Conservation (phyloP, 2,329 filamentous ascomycete genomes). For the Exophiala phaeomuriformis region DNA sequence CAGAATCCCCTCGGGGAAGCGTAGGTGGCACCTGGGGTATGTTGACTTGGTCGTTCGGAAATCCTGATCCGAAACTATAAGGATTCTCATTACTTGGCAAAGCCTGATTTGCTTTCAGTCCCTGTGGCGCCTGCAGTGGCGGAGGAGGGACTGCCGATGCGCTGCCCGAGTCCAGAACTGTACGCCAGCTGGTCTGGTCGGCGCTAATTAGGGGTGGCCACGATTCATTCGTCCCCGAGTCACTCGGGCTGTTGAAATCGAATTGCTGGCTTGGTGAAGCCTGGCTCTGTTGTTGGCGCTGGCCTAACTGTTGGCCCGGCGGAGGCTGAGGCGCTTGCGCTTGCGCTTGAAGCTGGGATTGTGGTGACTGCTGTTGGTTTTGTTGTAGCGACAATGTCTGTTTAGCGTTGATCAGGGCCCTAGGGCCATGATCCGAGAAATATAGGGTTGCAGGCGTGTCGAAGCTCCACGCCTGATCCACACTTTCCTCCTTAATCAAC, state of each 20-base stretch:
- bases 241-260: constrained; percentile 23
- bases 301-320: background rate
- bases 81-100: constrained; percentile 12
- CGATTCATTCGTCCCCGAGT: constrained; percentile 22
- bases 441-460: constrained; percentile 22
- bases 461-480: constrained; percentile 21
- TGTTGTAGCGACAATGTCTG: constrained; percentile 2
- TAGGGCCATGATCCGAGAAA: constrained; percentile 1
- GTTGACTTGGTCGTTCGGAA: constrained; percentile 21
- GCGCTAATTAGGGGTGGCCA: constrained; percentile 22
- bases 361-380: background rate
- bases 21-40: constrained; percentile 17
- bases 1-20: constrained; percentile 26
- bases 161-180: constrained; percentile 4
- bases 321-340: background rate
- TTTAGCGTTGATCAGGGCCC: background rate
- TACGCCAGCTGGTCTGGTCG: constrained; percentile 20
- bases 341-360: constrained; percentile 3
- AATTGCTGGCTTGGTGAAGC: constrained; percentile 14
- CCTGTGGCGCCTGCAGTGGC: constrained; percentile 8
- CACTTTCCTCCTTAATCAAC: background rate
- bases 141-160: constrained; percentile 2
- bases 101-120: constrained; percentile 20
- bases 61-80: constrained; percentile 16
- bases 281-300: background rate